These are phyloP conservation scores for Plasmodium reichenowi DNA, from an alignment of 169 alveolate species.

Conservation along the genomic window DNA sequence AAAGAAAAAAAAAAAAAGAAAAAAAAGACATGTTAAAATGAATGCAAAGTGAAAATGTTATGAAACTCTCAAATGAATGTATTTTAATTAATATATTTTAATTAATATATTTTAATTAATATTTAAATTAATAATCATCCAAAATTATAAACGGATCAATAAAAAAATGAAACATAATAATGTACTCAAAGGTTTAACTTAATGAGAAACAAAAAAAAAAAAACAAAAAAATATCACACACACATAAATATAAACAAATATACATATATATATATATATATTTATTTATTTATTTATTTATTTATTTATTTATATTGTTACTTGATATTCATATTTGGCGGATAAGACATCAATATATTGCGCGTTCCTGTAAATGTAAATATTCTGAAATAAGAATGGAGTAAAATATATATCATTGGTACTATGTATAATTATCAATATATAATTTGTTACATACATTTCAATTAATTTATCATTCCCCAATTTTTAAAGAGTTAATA, in stretches of 20 bases:
- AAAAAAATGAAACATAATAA: no score
- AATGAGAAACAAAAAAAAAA: background rate
- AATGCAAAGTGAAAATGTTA: no score
- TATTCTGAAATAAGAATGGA: conserved; percentile 45
- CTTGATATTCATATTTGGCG: conserved; percentile 55
- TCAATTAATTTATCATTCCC: conserved; percentile 11
- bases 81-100: no score
- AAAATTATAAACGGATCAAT: no score
- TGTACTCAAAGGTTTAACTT: no score
- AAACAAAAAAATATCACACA: background rate
- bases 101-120: no score
- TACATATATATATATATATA: background rate
- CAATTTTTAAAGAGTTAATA: conserved; percentile 17
- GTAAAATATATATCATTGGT: conserved; percentile 50
- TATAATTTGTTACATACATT: conserved; percentile 65
- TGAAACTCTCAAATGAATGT: no score
- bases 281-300: background rate
- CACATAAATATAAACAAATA: conserved; percentile 1
- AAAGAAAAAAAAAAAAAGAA: no score
- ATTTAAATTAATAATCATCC: no score
- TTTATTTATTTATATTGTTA: background rate
- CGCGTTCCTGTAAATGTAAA: conserved; percentile 32
- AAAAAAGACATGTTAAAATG: no score
- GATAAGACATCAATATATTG: conserved; percentile 57
- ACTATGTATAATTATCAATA: conserved; percentile 44